Base-by-base conservation (phyloP, 441 rosid species). In the Bruguiera hainesii region DNA sequence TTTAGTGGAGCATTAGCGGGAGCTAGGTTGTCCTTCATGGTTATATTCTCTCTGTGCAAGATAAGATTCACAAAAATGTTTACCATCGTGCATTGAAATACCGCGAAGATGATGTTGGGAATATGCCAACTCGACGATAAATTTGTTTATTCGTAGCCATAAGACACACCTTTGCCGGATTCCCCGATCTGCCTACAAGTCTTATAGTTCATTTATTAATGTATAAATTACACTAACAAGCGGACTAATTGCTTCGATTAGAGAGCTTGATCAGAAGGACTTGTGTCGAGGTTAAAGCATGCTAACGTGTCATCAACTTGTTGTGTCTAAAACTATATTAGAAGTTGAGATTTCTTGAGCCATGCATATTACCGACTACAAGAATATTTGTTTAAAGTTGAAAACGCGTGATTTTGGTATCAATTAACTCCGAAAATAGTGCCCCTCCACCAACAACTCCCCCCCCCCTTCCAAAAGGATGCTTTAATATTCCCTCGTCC, bases 121-220 rank as follows among this genome's bases (percentile, higher is more conserved):
- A 74, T 65, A 74, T 74, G 75, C 71, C 70, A 61, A 48, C 63
- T 73, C 48, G 46, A 51, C 61, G 35, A 49, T n/a, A 61, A 15
- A 28, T 18, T 31, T 46, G 25, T 66, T 65, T 7, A 25, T 74
- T 33, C 65, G 55, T 53, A 56, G 28, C 64, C 75, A 60, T 15
- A 39, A 63, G 72, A 70, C 81, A 73, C 18, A 25, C 42, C 42
- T 65, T 30, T 46, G 63, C 59, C 35, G 29, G 72, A 64, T 72
- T 62, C 73, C 74, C 80, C 79, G 56, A 69, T 64, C 69, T 26
- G 39, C 72, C 78, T 66, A 73, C 78, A 74, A 39, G 39, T 31
- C 73, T 66, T 52, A 66, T 66, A 66, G 79, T 64, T 78, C 66
- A 19, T 61, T 55, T 10, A 11, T 37, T 37, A 37, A 37, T 37